These are phyloP conservation scores for Erodium maritimum DNA, from an alignment of 345 rosid genomes.

Conservation along the genomic window DNA sequence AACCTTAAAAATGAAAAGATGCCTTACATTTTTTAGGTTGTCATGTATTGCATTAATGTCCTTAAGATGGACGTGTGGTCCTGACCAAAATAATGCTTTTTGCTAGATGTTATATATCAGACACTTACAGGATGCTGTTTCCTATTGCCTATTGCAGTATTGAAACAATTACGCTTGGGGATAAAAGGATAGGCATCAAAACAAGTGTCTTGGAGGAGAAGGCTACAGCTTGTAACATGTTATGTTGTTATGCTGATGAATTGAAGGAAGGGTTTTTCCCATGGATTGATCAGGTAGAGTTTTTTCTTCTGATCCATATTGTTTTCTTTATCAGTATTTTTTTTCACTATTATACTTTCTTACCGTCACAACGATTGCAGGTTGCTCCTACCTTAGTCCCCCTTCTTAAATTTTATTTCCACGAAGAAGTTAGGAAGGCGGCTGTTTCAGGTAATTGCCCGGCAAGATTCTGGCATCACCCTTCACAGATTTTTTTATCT, in stretches of 20 bases:
- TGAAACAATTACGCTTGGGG: slow-evolving; percentile 99
- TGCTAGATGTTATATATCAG: too few species aligned
- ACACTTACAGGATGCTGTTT: not conserved
- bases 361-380: slow-evolving; percentile 24
- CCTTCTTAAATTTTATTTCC: slow-evolving; percentile 94
- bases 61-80: too few species aligned
- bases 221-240: slow-evolving; percentile 98
- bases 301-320: slow-evolving; percentile 4
- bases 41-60: too few species aligned
- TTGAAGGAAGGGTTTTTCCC: slow-evolving; percentile 98
- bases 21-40: too few species aligned
- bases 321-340: not conserved
- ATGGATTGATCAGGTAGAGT: slow-evolving; percentile 89
- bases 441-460: slow-evolving; percentile 82
- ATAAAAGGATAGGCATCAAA: slow-evolving; percentile 97
- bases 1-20: too few species aligned
- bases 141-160: slow-evolving; percentile 35
- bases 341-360: not conserved
- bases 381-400: slow-evolving; percentile 96
- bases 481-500: not conserved
- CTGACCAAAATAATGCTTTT: too few species aligned
- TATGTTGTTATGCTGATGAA: slow-evolving; percentile 98
- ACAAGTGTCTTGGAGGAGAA: slow-evolving; percentile 98
- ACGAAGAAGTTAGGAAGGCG: slow-evolving; percentile 99
- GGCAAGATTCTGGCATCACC: slow-evolving; percentile 3